Percentiles rank a stretch among this genome's conserved stretches.
Conservation (phyloP, 2,329 filamentous ascomycete species). For the Fusarium kyushuense region DNA sequence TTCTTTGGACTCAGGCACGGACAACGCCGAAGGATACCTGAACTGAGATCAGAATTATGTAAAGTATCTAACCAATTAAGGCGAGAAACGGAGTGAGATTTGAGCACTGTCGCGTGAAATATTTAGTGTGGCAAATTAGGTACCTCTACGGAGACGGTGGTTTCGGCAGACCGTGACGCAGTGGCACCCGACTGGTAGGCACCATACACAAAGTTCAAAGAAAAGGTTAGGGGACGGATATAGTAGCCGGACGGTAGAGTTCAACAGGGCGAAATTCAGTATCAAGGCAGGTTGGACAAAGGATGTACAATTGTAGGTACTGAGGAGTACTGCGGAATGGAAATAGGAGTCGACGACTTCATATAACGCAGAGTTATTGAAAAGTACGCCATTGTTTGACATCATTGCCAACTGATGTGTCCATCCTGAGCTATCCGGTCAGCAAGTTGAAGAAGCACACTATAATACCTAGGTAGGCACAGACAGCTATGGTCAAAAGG, state of each 20-base stretch:
- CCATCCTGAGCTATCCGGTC: neutral
- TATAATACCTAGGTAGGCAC: slow-evolving; percentile 23
- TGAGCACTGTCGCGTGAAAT: slow-evolving; percentile 11
- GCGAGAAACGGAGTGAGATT: slow-evolving; percentile 12
- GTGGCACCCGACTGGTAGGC: slow-evolving; percentile 10
- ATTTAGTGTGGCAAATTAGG: slow-evolving; percentile 36
- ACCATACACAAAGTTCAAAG: neutral
- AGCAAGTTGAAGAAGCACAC: slow-evolving; percentile 12
- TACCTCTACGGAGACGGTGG: neutral
- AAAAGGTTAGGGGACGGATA: neutral
- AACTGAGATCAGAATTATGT: slow-evolving; percentile 41
- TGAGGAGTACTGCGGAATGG: neutral
- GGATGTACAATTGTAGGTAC: neutral
- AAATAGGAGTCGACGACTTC: neutral
- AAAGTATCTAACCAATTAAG: slow-evolving; percentile 17
- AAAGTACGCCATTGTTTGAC: neutral
- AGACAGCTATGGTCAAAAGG: neutral
- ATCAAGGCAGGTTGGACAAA: neutral
- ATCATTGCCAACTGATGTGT: neutral
- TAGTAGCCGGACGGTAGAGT: neutral
- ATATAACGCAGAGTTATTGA: neutral
- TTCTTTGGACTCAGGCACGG: slow-evolving; percentile 20
- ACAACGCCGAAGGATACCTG: slow-evolving; percentile 40
- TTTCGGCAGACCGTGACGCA: slow-evolving; percentile 30
- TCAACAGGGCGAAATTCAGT: neutral